Percentiles rank a stretch among this genome's conserved stretches.
Conservation (phyloP, 306 rosid species). For the Quercus gilva region DNA sequence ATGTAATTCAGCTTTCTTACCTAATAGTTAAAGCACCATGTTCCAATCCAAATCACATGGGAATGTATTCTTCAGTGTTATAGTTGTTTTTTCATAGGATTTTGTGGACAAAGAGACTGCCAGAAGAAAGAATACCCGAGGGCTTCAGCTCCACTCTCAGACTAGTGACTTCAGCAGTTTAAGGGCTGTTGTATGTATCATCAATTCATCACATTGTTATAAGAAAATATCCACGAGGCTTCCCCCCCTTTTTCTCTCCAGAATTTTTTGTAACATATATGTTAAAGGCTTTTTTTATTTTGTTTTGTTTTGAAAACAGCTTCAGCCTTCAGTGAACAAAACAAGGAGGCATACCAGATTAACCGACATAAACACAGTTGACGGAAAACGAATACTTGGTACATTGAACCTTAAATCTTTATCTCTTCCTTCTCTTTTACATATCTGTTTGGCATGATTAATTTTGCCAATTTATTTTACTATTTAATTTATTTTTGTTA, state of each 20-base stretch:
- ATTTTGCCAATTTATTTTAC: too few species aligned
- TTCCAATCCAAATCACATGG: background rate
- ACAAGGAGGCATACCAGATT: background rate
- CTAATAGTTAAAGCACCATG: conserved; percentile 13
- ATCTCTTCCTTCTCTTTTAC: background rate
- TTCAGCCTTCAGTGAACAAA: background rate
- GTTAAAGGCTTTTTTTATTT: background rate
- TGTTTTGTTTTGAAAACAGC: background rate
- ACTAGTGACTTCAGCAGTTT: background rate
- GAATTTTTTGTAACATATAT: background rate
- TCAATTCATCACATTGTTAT: background rate
- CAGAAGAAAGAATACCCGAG: background rate
- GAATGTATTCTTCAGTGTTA: background rate
- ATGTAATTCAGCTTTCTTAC: conserved; percentile 14
- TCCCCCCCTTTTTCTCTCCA: background rate
- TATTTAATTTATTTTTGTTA: too few species aligned
- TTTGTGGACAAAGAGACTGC: background rate
- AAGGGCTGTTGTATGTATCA: background rate
- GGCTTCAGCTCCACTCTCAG: background rate
- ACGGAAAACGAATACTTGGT: background rate
- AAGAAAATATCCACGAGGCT: background rate
- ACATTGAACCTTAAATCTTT: background rate
- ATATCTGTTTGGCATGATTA: background rate
- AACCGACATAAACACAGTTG: too few species aligned
- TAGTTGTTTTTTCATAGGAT: background rate